phyloP scores from a whole-genome alignment of 163 green algal species.

The Scenedesmus sp. region DNA sequence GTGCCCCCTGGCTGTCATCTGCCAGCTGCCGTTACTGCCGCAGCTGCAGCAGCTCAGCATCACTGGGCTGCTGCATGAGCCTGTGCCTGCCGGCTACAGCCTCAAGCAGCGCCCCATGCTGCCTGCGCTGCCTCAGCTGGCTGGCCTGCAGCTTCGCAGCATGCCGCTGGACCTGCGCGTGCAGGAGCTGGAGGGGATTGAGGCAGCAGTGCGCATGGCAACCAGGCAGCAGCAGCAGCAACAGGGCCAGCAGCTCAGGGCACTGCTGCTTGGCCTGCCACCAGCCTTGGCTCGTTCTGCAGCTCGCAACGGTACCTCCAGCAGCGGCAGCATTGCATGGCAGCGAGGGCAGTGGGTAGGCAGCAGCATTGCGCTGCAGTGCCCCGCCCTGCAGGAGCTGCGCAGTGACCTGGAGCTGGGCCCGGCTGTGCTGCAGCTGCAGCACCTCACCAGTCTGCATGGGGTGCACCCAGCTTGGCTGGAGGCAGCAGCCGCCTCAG shows the following conservation, averaged over 20 bases:
- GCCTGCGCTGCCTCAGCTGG: not conserved
- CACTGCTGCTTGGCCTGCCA: not conserved
- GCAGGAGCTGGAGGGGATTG: conserved; percentile 32
- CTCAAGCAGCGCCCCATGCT: not conserved
- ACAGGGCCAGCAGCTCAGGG: not conserved
- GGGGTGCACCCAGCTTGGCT: conserved; percentile 18
- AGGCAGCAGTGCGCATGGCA: not conserved
- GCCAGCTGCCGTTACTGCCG: conserved; percentile 10
- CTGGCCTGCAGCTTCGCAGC: not conserved
- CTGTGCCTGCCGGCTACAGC: not conserved
- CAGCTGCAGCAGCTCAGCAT: not conserved
- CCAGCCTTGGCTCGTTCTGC: not conserved
- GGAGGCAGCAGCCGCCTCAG: not conserved
- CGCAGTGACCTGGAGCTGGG: conserved; percentile 26
- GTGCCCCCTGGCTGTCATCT: conserved; percentile 7
- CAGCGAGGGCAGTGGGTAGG: conserved; percentile 10
- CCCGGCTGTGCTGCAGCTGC: conserved; percentile 12
- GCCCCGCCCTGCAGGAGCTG: conserved; percentile 7
- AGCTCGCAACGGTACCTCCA: not conserved
- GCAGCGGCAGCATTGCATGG: not conserved
- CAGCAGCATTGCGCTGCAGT: conserved; percentile 32
- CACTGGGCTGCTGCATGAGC: not conserved
- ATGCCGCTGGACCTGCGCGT: conserved; percentile 34
- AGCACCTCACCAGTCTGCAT: not conserved
- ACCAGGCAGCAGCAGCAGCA: not conserved